These are phyloP conservation scores for Protomyces arabidopsidicola DNA, from an alignment of 1,139 yeast genomes.

Conservation along the genomic window DNA sequence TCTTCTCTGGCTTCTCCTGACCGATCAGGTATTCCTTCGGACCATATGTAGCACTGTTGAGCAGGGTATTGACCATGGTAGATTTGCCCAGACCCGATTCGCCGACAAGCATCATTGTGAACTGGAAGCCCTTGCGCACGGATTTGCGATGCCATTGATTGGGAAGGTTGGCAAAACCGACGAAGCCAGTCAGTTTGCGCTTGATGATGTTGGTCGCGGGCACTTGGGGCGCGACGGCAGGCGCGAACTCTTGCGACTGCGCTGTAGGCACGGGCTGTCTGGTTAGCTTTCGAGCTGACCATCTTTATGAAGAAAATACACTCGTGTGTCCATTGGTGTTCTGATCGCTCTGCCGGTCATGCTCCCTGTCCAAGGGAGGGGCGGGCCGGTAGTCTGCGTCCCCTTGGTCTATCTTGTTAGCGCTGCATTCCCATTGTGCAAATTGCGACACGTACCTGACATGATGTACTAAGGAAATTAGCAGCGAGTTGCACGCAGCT, in stretches of 20 bases:
- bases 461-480: not conserved
- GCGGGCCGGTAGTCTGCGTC: not conserved
- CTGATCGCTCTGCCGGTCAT: not conserved
- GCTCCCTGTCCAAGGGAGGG: not conserved
- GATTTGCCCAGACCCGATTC: slow-evolving; percentile 92
- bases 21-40: slow-evolving; percentile 36
- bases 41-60: slow-evolving; percentile 49
- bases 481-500: no score
- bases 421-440: not conserved
- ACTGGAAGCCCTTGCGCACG: slow-evolving; percentile 85
- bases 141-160: slow-evolving; percentile 98
- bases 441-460: not conserved
- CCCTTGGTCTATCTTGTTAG: not conserved
- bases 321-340: not conserved
- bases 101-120: slow-evolving; percentile 82
- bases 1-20: slow-evolving; percentile 34
- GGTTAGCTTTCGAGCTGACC: not conserved
- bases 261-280: not conserved
- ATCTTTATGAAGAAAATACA: not conserved
- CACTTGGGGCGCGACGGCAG: slow-evolving; percentile 12
- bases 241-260: slow-evolving; percentile 6
- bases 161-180: slow-evolving; percentile 96
- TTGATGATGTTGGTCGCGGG: slow-evolving; percentile 15
- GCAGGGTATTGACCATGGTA: slow-evolving; percentile 84
- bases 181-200: slow-evolving; percentile 53